Evolutionary conservation across 805 yeast species (phyloP), one percentile per base, ranked within the genome.

Genomic region (Starmerella geochares): DNA sequence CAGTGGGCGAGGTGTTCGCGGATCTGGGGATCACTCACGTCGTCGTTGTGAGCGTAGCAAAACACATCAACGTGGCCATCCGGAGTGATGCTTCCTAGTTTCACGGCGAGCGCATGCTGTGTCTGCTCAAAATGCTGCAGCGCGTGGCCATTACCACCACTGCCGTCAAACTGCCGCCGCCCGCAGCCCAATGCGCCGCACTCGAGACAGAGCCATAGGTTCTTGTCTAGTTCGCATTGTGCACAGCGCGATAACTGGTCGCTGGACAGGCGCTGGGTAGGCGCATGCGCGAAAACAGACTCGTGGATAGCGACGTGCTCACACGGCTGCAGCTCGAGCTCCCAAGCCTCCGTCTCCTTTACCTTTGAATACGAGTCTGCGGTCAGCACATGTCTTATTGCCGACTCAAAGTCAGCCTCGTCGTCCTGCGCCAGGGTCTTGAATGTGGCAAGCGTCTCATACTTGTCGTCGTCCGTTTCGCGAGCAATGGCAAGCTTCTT

Each of bases 101-200:
- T 92, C 7, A 88, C 84, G 0, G 96, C 95, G 16, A 88, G 78
- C 2, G 86, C 77, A 66, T 92, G 98, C 0, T 70, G 71, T 0
- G 76, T 57, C 11, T 61, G 46, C 33, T 81, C 77, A 60, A 64
- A 81, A 66, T 92, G 99, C 0, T 66, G 63, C 52, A 90, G 68
- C 0, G 95, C 97, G 65, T 92, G 98, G 0, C 95, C 80, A 62
- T 90, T 79, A 5, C 99, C 99, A n/a, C 87, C 82, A 11, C 83
- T 78, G 21, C 94, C 90, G 31, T 97, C 98, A 62, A 84, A 86
- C 65, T 92, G 98, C 28, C 80, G 80, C 56, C 99, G 72, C 5
- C 99, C 99, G 68, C 99, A 92, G 4, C 96, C 96, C 10, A 87
- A 59, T n/a, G 75, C 68, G 1, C 98, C 98, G 73, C 98, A 92